Evolutionary conservation across 2,329 filamentous ascomycete species (phyloP), one percentile per base, ranked within the genome.

Genomic region (Aureobasidium uvarum): DNA sequence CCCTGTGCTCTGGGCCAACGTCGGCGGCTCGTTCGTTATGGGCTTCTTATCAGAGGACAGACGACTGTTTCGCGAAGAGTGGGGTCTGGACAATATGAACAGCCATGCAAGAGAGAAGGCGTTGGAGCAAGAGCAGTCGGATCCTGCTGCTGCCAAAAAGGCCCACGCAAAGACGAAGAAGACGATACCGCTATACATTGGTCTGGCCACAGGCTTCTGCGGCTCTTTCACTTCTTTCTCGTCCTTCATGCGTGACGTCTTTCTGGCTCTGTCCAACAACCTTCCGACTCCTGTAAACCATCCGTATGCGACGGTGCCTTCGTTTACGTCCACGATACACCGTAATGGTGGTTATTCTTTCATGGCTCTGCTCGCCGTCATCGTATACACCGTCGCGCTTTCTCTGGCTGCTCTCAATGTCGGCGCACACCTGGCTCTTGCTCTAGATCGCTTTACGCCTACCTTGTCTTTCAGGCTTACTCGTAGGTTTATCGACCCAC

Each of bases 151-250:
- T 8, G 67, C 69, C n/a, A 75, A 73, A 65, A 72, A 72, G 0
- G 71, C 74, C 7, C 75, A 79, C 52, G 69, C 67, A 7, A 80
- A 88, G 72, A 81, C 75, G 31, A 96, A 96, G 74, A 96, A 96
- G 79, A 90, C 90, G 0, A 89, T 96, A 33, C 93, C 94, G 0
- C 81, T 96, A 0, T 96, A 96, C 73, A 89, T 96, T 66, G 93
- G 90, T 59, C 84, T 97, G 6, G 86, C 91, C 0, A 96, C 90
- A 0, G 94, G 90, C 13, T 95, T 95, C 76, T 96, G 92, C 72
- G 91, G 94, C 68, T 93, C 90, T 69, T 91, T 95, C 72, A 97
- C 93, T 0, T 93, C 89, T 11, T 96, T 96, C 77, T 96, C 92
- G 0, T 87, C 88, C 23, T 96, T 96, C 74, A 87, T 93, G 54